Evolutionary conservation across 1,284 basidiomycete species (phyloP).

Genomic region (Moesziomyces sp.): DNA sequence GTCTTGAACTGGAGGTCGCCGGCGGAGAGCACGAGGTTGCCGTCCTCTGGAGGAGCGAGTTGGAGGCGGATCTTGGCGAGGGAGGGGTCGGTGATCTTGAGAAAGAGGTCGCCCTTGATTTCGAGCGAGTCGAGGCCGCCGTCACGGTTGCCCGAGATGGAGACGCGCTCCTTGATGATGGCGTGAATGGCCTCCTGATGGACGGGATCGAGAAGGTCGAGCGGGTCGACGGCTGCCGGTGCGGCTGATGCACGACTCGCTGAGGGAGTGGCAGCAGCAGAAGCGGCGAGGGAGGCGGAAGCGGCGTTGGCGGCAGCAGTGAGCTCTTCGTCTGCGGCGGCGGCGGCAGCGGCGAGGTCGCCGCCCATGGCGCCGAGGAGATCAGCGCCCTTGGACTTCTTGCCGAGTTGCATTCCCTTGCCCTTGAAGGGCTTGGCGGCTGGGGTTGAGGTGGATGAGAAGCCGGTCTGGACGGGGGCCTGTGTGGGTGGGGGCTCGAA

Average conservation of each 20-base stretch:
- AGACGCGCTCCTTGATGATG: conserved; percentile 83
- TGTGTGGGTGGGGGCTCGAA: conserved; percentile 55
- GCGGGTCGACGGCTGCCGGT: conserved; percentile 69
- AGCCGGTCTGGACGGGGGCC: conserved; percentile 58
- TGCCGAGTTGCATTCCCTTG: conserved; percentile 97
- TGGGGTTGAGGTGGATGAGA: conserved; percentile 43
- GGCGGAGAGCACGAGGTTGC: conserved; percentile 75
- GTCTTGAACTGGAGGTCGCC: conserved; percentile 88
- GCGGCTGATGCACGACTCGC: conserved; percentile 61
- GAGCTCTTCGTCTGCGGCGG: conserved; percentile 69
- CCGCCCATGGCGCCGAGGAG: conserved; percentile 84
- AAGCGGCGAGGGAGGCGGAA: conserved; percentile 52
- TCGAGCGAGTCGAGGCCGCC: conserved; percentile 90
- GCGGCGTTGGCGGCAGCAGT: conserved; percentile 70
- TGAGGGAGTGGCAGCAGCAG: conserved; percentile 27
- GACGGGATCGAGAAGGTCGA: conserved; percentile 76
- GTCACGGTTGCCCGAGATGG: conserved; percentile 83
- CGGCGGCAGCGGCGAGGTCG: conserved; percentile 45
- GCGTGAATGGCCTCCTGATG: conserved; percentile 86
- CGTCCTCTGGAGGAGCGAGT: conserved; percentile 72
- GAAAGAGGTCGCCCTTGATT: conserved; percentile 91
- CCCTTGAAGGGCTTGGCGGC: conserved; percentile 84
- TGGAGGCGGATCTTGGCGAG: conserved; percentile 81
- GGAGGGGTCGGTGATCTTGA: conserved; percentile 81
- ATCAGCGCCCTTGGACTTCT: conserved; percentile 87